Evolutionary conservation across 345 rosid species (phyloP), one percentile per base, ranked within the genome.

Genomic region (Syzygium oleosum): DNA sequence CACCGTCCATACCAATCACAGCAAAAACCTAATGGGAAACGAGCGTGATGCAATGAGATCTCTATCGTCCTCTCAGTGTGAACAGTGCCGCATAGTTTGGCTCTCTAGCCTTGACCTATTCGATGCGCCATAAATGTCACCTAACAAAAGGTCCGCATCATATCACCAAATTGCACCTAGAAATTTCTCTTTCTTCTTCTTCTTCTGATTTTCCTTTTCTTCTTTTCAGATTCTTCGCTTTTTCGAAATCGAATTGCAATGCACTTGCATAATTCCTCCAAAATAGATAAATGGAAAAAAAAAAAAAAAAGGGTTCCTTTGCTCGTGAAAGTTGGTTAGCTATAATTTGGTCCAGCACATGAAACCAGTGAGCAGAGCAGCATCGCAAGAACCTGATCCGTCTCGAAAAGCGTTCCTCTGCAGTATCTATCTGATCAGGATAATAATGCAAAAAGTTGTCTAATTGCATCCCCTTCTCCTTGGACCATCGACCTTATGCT

Each of bases 381-480:
- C 59, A 16, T 68, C 46, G 22, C 55, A 29, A 85, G 89, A 68
- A 90, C 93, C 94, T 93, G 92, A 93, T 92, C 96, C 93, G 38
- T 87, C 95, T 94, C 90, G 94, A 89, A 90, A 91, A 51, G 94
- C 92, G 94, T 86, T 92, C 93, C 87, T 68, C 17, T 85, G 92
- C 85, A 85, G 61, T 16, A 59, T 29, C 65, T 84, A 23, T 84
- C 27, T 73, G 83, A 38, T 73, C 83, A 38, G 49, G 49, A 73
- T 73, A 73, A 73, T 29, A 73, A 73, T 29, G 84, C 87, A 85
- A 59, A 43, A 84, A 85, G 87, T 38, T 55, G 80, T 84, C 79
- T 65, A 52, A 88, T 43, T 84, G 55, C 86, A 52, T 52, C 59
- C 46, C 86, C 54, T 16, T 85, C 23, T 85, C 49, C 83, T 19